Evolutionary conservation across 2,329 filamentous ascomycete species (phyloP).

Genomic region (Clathrospora elynae): DNA sequence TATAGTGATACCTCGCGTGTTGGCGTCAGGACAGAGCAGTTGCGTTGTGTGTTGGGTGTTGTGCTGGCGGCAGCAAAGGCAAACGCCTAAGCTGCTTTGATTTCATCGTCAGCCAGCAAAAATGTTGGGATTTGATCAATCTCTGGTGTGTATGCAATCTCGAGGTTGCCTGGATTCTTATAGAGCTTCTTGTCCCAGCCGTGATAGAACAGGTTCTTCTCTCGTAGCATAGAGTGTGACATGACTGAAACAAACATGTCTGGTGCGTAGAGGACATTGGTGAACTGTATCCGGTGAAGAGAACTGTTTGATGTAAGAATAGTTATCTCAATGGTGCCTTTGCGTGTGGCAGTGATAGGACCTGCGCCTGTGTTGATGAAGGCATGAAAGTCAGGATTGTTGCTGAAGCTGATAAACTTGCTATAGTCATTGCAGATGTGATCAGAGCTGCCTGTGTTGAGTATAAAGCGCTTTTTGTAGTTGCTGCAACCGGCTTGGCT

Average conservation of each 20-base stretch:
- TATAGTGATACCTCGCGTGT: background rate
- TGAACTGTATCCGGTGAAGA: background rate
- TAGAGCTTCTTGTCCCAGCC: background rate
- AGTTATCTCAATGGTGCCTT: background rate
- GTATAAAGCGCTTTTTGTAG: background rate
- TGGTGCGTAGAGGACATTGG: background rate
- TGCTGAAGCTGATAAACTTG: background rate
- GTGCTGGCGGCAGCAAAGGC: background rate
- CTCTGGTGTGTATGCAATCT: background rate
- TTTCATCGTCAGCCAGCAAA: background rate
- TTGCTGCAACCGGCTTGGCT: background rate
- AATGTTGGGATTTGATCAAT: background rate
- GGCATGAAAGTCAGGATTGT: background rate
- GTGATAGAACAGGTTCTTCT: background rate
- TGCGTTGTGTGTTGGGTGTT: background rate
- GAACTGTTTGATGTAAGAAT: background rate
- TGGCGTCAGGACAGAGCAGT: background rate
- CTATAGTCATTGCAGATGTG: background rate
- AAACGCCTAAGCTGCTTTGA: background rate
- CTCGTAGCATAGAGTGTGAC: background rate
- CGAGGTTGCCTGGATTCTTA: background rate
- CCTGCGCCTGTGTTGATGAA: background rate
- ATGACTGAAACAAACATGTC: background rate
- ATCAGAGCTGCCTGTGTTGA: background rate
- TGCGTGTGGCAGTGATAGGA: background rate